Percentiles rank a stretch among this genome's conserved stretches.
Evolutionary conservation across 2,329 filamentous ascomycete genomes (phyloP).

Genomic region (Chaetomium globosum): DNA sequence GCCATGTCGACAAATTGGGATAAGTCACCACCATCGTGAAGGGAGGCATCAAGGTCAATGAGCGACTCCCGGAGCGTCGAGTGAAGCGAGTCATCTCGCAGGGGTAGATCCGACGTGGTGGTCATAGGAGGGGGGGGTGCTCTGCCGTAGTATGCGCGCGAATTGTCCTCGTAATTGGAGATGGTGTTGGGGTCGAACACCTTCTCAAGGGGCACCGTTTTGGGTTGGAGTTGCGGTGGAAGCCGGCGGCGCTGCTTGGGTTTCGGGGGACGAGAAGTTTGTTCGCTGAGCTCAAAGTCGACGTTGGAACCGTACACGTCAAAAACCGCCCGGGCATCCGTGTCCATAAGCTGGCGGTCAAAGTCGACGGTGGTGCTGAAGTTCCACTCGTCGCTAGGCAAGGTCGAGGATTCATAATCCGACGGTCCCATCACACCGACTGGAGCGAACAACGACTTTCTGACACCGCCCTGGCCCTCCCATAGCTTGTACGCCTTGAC

Average conservation of each 20-base stretch:
- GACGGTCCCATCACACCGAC: conserved; percentile 60
- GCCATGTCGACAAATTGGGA: conserved; percentile 64
- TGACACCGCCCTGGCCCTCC: conserved; percentile 73
- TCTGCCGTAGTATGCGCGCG: conserved; percentile 60
- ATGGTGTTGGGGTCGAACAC: conserved; percentile 68
- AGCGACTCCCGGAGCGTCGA: conserved; percentile 62
- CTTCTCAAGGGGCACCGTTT: conserved; percentile 64
- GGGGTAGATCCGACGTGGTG: conserved; percentile 57
- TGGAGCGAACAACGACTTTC: conserved; percentile 64
- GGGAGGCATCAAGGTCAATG: conserved; percentile 65
- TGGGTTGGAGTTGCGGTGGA: conserved; percentile 60
- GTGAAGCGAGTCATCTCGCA: conserved; percentile 59
- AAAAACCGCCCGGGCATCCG: conserved; percentile 61
- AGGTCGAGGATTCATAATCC: conserved; percentile 48
- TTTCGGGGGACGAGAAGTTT: conserved; percentile 56
- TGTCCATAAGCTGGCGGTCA: conserved; percentile 58
- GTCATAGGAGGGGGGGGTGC: conserved; percentile 45
- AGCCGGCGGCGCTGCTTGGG: conserved; percentile 53
- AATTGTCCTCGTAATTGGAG: conserved; percentile 66
- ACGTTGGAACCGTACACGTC: conserved; percentile 60
- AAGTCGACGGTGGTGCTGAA: conserved; percentile 69
- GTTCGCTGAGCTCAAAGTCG: conserved; percentile 54
- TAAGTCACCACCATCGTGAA: conserved; percentile 58
- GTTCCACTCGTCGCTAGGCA: conserved; percentile 66
- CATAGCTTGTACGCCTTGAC: conserved; percentile 74